Base-by-base conservation (phyloP, 2,329 filamentous ascomycete genomes). In the Colletotrichum lini region DNA sequence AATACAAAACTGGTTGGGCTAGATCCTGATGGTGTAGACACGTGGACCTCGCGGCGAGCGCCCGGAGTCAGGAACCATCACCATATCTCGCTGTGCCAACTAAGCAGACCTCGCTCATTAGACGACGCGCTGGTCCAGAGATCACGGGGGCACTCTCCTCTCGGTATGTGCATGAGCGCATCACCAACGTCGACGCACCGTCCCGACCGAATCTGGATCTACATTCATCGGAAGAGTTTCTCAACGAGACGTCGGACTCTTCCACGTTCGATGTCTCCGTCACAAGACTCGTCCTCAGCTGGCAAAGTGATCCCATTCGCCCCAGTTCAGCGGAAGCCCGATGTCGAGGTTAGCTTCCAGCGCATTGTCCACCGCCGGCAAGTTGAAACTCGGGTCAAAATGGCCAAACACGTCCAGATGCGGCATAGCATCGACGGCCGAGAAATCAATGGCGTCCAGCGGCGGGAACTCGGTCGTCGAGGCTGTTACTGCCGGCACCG, bases 341-440 rank as follows among this genome's bases (percentile, higher is more conserved):
- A 89, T 86, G 57, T 89, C 87, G 3, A 89, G 78, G 64, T 88
- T 88, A 0, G 86, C 86, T 67, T 88, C 86, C 0, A 89, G 77
- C 0, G 85, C 87, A 21, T 87, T 86, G 73, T 89, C 87, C 30
- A 89, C 85, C 0, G 87, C 87, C 30, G 82, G 83, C 1, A 89
- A 74, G 60, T 89, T 83, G 73, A 89, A 89, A 59, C 79, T 87
- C 2, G 87, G 87, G 59, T 88, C 87, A 35, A 89, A 87, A 53
- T 88, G 84, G 3, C 85, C 85, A 73, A 89, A 89, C 1, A 89
- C 80, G 54, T 89, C 86, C n/a, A 88, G 79, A 1, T 87, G 86
- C 0, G 84, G 84, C 35, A 84, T 78, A 2, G 82, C 79, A 50
- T 85, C 83, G 4, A 85, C 79, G 16, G 84, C 75, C 0, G 81